Percentiles rank a stretch among this genome's conserved stretches.
phyloP scores from a whole-genome alignment of 108 stramenopile species.

The Fragilaria crotonensis region DNA sequence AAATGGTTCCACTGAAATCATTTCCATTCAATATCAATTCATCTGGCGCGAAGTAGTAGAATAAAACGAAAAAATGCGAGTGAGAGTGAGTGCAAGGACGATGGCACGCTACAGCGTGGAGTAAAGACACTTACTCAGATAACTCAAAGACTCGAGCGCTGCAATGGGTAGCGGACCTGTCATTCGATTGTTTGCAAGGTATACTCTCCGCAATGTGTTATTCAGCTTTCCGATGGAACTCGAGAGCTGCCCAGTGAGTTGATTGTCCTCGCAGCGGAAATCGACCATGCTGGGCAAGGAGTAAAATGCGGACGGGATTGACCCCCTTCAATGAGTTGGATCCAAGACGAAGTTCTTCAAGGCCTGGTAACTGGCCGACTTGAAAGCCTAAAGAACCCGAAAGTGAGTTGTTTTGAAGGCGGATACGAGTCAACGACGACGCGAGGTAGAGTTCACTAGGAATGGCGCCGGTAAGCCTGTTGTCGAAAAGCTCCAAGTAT shows the following conservation, averaged over 20 bases:
- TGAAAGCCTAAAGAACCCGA: neutral
- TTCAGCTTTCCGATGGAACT: slow-evolving; percentile 13
- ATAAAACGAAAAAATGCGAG: no score
- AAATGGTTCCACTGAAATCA: slow-evolving; percentile 6
- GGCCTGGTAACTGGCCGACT: neutral
- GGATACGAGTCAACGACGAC: neutral
- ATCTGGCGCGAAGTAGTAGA: neutral
- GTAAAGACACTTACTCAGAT: slow-evolving; percentile 8
- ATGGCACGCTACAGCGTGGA: no score
- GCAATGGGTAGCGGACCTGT: slow-evolving; percentile 6
- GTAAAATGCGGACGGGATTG: slow-evolving; percentile 2
- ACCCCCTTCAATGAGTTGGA: slow-evolving; percentile 5
- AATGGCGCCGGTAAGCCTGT: neutral
- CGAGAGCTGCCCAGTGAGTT: slow-evolving; percentile 39
- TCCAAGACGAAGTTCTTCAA: neutral
- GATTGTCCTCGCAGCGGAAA: slow-evolving; percentile 14
- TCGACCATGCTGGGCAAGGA: neutral
- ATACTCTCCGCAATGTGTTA: slow-evolving; percentile 8
- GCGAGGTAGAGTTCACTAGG: neutral
- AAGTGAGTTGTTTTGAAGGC: neutral
- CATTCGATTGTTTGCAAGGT: slow-evolving; percentile 33
- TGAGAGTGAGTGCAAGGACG: no score
- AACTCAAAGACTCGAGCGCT: neutral
- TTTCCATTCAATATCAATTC: neutral
- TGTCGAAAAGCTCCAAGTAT: neutral